Conservation (phyloP, 2,329 filamentous ascomycete genomes). For the Fusarium domesticum region DNA sequence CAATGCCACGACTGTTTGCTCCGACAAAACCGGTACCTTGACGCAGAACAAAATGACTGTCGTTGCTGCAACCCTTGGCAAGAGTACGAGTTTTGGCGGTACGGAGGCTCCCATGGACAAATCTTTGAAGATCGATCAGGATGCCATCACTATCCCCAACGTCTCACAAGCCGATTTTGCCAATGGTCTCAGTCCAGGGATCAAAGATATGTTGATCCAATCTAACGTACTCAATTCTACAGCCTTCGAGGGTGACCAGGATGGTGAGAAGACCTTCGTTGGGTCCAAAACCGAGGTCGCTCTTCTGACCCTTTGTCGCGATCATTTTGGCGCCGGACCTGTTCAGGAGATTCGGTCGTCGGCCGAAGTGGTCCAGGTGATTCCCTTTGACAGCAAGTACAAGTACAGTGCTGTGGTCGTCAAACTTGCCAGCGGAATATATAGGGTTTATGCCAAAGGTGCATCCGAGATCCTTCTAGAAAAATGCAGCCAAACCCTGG, state of each 20-base stretch:
- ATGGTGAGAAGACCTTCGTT: conserved; percentile 64
- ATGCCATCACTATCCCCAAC: conserved; percentile 23
- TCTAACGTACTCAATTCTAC: conserved; percentile 68
- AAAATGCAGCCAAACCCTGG: conserved; percentile 52
- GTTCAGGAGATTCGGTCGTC: conserved; percentile 63
- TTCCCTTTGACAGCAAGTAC: conserved; percentile 72
- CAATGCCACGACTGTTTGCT: conserved; percentile 72
- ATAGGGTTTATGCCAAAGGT: conserved; percentile 60
- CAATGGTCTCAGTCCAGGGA: conserved; percentile 42
- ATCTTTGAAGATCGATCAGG: conserved; percentile 21
- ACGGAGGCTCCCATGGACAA: conserved; percentile 25
- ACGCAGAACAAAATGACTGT: conserved; percentile 70
- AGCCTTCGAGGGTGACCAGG: conserved; percentile 71
- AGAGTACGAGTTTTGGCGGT: conserved; percentile 53
- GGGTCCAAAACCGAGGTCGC: conserved; percentile 78
- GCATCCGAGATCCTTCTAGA: conserved; percentile 62
- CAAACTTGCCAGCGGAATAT: conserved; percentile 48
- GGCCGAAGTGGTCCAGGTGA: conserved; percentile 58
- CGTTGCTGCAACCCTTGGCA: conserved; percentile 58
- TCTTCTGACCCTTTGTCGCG: conserved; percentile 63
- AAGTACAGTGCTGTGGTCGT: conserved; percentile 68
- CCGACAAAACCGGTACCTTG: conserved; percentile 63
- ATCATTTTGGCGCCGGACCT: conserved; percentile 64
- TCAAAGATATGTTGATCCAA: conserved; percentile 54
- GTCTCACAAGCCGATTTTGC: conserved; percentile 47